A percentile compares a stretch with the other conserved stretches of the same genome.
These are phyloP conservation scores for Triticum timopheevii DNA, from an alignment of 176 grass and related monocot species.

Conservation along the genomic window DNA sequence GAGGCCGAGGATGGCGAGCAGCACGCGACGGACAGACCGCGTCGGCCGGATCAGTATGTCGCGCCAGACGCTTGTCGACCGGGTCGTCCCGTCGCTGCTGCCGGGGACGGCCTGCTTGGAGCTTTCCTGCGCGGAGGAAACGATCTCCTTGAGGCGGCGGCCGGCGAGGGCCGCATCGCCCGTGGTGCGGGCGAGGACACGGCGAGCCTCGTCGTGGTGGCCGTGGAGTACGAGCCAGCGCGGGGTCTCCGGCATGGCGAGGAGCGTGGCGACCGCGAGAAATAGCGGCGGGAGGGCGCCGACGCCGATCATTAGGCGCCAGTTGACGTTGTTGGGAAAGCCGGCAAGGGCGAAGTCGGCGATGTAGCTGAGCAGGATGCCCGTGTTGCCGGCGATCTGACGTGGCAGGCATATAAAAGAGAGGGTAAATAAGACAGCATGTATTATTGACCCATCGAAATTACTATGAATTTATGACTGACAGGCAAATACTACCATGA, in stretches of 20 bases:
- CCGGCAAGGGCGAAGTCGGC: conserved; percentile 56
- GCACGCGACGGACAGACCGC: conserved; percentile 38
- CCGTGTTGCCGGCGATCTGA: conserved; percentile 58
- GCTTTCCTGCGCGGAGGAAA: conserved; percentile 20
- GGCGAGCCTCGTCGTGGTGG: conserved; percentile 34
- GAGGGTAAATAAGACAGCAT: not conserved
- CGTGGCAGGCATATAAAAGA: not conserved
- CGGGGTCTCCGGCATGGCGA: conserved; percentile 71
- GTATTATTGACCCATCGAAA: not conserved
- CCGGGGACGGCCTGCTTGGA: not conserved
- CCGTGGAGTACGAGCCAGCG: conserved; percentile 75
- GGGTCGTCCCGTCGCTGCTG: not conserved
- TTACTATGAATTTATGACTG: not conserved
- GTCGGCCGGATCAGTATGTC: conserved; percentile 44
- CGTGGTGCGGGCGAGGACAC: conserved; percentile 40
- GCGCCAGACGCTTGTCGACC: conserved; percentile 37
- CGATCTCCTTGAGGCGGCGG: conserved; percentile 40
- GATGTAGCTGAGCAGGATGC: conserved; percentile 68
- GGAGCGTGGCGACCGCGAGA: conserved; percentile 21
- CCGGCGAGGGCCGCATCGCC: conserved; percentile 27
- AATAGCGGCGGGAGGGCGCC: conserved; percentile 64
- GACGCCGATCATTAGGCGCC: conserved; percentile 66
- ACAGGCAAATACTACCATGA: not conserved
- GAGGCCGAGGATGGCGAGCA: conserved; percentile 46
- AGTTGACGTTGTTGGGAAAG: conserved; percentile 38